Percentiles rank a stretch among this genome's conserved stretches.
Conservation (phyloP, 768 basidiomycete species). For the Dentipellis sp. region DNA sequence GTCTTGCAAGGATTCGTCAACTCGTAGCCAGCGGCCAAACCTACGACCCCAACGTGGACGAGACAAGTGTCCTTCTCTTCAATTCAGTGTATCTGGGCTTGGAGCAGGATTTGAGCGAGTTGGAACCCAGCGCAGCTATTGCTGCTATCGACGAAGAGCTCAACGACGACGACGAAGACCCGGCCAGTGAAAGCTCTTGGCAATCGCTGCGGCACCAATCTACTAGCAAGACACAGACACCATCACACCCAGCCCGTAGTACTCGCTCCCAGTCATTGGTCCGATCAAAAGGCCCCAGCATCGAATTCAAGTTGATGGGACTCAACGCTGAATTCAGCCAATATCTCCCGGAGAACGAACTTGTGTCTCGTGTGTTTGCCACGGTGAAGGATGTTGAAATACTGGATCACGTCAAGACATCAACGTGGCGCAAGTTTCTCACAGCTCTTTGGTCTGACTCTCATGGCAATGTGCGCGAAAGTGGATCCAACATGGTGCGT, state of each 20-base stretch:
- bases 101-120: conserved; percentile 62
- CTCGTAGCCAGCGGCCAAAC: conserved; percentile 85
- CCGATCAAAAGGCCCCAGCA: conserved; percentile 68
- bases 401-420: conserved; percentile 95
- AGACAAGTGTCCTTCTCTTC: conserved; percentile 71
- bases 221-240: conserved; percentile 15
- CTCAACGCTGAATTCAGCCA: conserved; percentile 59
- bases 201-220: conserved; percentile 61
- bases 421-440: conserved; percentile 97
- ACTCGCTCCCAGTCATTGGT: conserved; percentile 44
- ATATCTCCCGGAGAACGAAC: conserved; percentile 41
- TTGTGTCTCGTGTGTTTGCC: conserved; percentile 59
- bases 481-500: conserved; percentile 89
- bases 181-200: conserved; percentile 80
- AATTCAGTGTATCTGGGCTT: conserved; percentile 93
- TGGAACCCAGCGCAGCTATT: conserved; percentile 70
- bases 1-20: conserved; percentile 83
- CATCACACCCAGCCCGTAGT: not conserved
- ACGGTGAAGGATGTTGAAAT: conserved; percentile 77
- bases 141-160: conserved; percentile 93
- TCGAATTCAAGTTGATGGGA: conserved; percentile 73
- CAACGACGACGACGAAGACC: conserved; percentile 57
- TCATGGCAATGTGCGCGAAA: conserved; percentile 82
- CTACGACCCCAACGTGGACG: conserved; percentile 66
- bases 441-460: conserved; percentile 80